Base-by-base conservation (phyloP, 805 yeast species). In the Nakazawaea ambrosiae region DNA sequence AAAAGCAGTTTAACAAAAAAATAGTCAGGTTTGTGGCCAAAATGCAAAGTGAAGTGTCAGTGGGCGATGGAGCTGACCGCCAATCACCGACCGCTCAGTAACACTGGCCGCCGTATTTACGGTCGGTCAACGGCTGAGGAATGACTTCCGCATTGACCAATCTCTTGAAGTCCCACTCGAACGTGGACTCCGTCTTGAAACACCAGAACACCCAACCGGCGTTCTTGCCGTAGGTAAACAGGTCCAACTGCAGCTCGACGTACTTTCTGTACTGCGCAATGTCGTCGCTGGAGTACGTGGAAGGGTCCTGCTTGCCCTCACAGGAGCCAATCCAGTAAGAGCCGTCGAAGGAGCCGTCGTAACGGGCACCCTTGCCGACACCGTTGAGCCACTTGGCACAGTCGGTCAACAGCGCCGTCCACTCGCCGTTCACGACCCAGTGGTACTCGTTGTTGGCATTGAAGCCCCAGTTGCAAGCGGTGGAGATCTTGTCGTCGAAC, bases 101-200 rank as follows among this genome's bases (percentile, higher is more conserved):
- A 66, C 89, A 81, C 65, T 82, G 85, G 65, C 75, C 70, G 36
- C 84, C 82, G 57, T 67, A 83, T 51, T 67, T 60, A 60, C 96
- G 78, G 47, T 66, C 77, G 38, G 63, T 56, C 32, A 81, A 63
- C 2, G 88, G 87, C 29, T 65, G 70, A 2, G 89, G 89, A 57
- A 81, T 73, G 33, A 81, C 51, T 3, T 62, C 73, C 24, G 63
- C 50, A 15, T 65, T 54, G 7, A 73, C 66, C 47, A 81, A 62
- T 36, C 67, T 58, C 38, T 61, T 50, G 49, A 76, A 70, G 50
- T 79, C 85, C 86, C 87, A 80, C 51, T 78, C 86, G 16, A 73
- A 60, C 1, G 83, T 73, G 39, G 58, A 53, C 49, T 81, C 88
- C 0, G 85, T 78, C 51, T 78, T 79, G 61, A 68, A 79, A 47